Conservation (phyloP, 768 basidiomycete species). For the Pleurotus salmoneostramineus region DNA sequence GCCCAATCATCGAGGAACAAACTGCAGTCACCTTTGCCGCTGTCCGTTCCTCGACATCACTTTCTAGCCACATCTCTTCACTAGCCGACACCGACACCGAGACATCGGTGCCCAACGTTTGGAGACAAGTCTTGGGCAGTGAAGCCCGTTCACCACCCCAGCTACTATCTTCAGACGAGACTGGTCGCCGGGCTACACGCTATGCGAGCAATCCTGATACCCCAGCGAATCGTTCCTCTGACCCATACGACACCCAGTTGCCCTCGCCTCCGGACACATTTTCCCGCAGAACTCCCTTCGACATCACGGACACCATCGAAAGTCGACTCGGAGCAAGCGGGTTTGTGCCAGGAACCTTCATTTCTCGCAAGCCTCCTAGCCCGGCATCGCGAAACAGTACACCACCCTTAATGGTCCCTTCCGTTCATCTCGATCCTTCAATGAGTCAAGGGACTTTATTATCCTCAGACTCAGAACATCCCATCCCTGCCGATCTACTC, state of each 20-base stretch:
- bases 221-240: background rate
- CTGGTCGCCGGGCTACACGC: background rate
- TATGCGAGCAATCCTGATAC: background rate
- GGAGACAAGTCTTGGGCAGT: background rate
- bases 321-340: background rate
- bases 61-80: slow-evolving; percentile 1
- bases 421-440: background rate
- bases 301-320: background rate
- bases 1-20: slow-evolving; percentile 2
- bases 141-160: background rate
- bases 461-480: background rate
- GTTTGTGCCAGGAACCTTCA: background rate
- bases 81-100: background rate
- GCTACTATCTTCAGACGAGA: background rate
- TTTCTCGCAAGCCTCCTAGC: background rate
- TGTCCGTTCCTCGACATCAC: background rate
- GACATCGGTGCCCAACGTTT: background rate
- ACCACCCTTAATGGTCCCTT: slow-evolving; percentile 4
- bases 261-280: slow-evolving; percentile 2
- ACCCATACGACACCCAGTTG: background rate
- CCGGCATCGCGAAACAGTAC: slow-evolving; percentile 1
- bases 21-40: slow-evolving; percentile 6
- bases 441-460: background rate
- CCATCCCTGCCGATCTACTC: background rate
- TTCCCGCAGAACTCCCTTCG: background rate